Percentiles rank a stretch among this genome's conserved stretches.
Evolutionary conservation across 2,329 filamentous ascomycete genomes (phyloP).

Genomic region (Colletotrichum shisoi): DNA sequence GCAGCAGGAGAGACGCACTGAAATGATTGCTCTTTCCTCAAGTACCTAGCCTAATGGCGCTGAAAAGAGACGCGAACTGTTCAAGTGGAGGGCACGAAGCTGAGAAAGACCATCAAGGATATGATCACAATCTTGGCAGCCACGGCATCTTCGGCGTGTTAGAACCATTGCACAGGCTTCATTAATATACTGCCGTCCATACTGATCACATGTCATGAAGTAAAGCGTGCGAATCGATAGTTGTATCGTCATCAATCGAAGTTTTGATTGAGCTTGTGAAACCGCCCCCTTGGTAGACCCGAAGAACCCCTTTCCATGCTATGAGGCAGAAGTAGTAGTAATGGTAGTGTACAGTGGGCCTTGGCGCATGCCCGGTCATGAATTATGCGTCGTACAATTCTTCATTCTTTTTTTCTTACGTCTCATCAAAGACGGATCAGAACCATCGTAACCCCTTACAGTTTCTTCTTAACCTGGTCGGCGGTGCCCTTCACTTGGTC

Average conservation of each 20-base stretch:
- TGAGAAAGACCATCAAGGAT: too few relatives aligned
- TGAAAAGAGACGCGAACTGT: too few relatives aligned
- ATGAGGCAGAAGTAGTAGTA: slow-evolving; percentile 20
- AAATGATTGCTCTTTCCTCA: too few relatives aligned
- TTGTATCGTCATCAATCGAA: slow-evolving; percentile 2
- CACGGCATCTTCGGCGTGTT: too few relatives aligned
- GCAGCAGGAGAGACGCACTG: neutral
- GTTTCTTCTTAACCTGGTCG: slow-evolving; percentile 51
- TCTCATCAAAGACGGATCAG: neutral
- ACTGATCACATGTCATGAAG: too few relatives aligned
- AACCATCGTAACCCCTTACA: slow-evolving; percentile 35
- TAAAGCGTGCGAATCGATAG: accelerated
- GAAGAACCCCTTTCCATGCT: slow-evolving; percentile 21
- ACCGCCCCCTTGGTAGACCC: slow-evolving; percentile 11
- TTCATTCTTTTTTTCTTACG: neutral
- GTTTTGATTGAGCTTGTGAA: slow-evolving; percentile 12
- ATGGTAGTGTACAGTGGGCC: slow-evolving; percentile 22
- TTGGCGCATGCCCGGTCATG: neutral
- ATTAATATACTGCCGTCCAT: too few relatives aligned
- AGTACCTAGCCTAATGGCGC: too few relatives aligned
- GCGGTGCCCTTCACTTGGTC: slow-evolving; percentile 55
- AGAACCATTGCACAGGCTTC: too few relatives aligned
- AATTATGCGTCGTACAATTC: neutral
- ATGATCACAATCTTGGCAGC: too few relatives aligned
- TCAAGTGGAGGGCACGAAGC: too few relatives aligned